These are phyloP conservation scores for Yamadazyma triangularis DNA, from an alignment of 1,139 yeast species.

Conservation along the genomic window DNA sequence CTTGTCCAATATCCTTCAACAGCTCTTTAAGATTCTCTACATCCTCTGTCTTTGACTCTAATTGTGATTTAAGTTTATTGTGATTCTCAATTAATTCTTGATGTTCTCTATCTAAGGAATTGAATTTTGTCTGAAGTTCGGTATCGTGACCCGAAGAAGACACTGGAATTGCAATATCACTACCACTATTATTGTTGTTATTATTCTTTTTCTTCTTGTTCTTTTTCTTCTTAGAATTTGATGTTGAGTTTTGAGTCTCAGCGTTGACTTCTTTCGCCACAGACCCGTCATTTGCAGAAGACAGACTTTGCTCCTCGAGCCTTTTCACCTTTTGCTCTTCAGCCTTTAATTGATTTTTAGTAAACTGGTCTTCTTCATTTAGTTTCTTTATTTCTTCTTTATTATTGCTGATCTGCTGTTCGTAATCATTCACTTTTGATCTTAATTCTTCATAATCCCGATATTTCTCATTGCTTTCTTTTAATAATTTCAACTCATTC, in stretches of 20 bases:
- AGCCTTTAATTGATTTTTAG: constrained; percentile 1
- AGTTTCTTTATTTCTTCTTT: neutral
- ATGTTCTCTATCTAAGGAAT: constrained; percentile 10
- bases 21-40: constrained; percentile 62
- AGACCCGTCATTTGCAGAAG: no score
- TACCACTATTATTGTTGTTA: neutral
- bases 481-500: constrained; percentile 2
- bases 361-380: constrained; percentile 1
- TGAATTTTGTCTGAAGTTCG: constrained; percentile 4
- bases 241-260: no score
- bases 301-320: no score
- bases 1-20: constrained; percentile 71
- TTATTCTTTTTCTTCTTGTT: constrained; percentile 2
- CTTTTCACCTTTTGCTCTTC: constrained; percentile 1
- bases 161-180: no score
- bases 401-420: neutral
- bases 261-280: no score
- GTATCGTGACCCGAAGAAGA: no score
- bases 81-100: constrained; percentile 14
- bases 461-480: constrained; percentile 1
- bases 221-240: constrained; percentile 2
- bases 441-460: neutral
- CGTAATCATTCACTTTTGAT: neutral
- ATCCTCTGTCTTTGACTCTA: constrained; percentile 41
- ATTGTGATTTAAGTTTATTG: constrained; percentile 14